These are phyloP conservation scores for Saururus chinensis DNA, from an alignment of 164 flowering plant genomes.

Conservation along the genomic window DNA sequence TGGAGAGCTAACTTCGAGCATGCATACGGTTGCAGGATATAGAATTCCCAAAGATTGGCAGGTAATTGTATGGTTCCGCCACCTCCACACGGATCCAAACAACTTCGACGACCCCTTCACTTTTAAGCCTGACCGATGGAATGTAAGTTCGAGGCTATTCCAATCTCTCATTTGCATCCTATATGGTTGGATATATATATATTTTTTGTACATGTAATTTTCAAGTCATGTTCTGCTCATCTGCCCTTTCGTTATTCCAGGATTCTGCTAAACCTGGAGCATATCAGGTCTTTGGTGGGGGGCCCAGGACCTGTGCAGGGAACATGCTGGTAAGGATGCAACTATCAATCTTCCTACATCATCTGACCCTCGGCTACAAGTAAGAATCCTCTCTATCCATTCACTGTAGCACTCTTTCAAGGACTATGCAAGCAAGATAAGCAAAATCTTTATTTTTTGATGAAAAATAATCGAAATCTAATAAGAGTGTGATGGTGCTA, in stretches of 20 bases:
- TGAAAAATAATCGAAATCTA: too few relatives aligned
- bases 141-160: constrained; percentile 19
- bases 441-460: too few relatives aligned
- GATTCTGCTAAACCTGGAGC: constrained; percentile 29
- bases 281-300: constrained; percentile 43
- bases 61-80: constrained; percentile 27
- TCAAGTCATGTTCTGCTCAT: not conserved
- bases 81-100: constrained; percentile 39
- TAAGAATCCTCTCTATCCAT: constrained; percentile 10
- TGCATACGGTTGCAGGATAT: constrained; percentile 25
- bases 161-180: not conserved
- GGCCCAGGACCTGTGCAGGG: constrained; percentile 41
- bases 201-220: too few relatives aligned
- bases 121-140: constrained; percentile 55
- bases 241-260: constrained; percentile 8
- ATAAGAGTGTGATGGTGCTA: too few relatives aligned
- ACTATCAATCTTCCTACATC: constrained; percentile 34
- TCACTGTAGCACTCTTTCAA: not conserved
- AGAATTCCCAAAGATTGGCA: constrained; percentile 43
- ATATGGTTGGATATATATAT: not conserved
- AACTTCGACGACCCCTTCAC: constrained; percentile 38
- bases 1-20: not conserved
- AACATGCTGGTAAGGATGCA: constrained; percentile 42
- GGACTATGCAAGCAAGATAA: not conserved
- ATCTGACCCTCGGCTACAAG: constrained; percentile 42